Evolutionary conservation across 192 early-diverging fungal species (phyloP).

Genomic region (Linnemannia schmuckeri): DNA sequence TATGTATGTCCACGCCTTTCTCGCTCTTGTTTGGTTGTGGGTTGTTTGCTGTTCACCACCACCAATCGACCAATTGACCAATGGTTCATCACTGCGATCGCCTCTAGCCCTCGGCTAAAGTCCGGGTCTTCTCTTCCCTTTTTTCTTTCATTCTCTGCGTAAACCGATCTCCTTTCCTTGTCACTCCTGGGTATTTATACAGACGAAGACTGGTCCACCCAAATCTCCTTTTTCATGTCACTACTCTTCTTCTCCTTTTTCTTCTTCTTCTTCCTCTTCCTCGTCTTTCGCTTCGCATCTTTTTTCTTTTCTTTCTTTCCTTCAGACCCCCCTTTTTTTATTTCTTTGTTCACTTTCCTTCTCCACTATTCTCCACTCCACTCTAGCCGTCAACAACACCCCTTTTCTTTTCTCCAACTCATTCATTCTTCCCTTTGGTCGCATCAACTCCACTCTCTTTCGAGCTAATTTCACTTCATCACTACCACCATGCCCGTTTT

Average conservation of each 20-base stretch:
- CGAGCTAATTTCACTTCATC: not conserved
- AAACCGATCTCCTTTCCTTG: not conserved
- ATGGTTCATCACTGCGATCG: not conserved
- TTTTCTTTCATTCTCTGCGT: not conserved
- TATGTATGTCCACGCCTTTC: not conserved
- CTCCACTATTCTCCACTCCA: not conserved
- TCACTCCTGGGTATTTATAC: not conserved
- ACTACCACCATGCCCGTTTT: slow-evolving; percentile 18
- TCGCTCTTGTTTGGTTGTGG: not conserved
- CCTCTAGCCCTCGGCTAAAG: not conserved
- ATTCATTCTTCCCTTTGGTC: too few relatives aligned
- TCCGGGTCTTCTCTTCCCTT: not conserved
- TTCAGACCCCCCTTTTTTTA: not conserved
- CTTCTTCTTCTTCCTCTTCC: not conserved
- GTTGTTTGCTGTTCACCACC: not conserved
- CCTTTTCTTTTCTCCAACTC: not conserved
- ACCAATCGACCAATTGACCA: slow-evolving; percentile 1
- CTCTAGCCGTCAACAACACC: not conserved
- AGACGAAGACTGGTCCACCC: not conserved
- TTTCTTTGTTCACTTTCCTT: too few relatives aligned
- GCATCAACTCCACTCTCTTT: not conserved
- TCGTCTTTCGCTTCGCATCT: not conserved
- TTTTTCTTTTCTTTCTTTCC: not conserved
- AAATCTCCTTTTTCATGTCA: slow-evolving; percentile 7
- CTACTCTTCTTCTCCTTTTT: not conserved